These are phyloP conservation scores for Cotoneaster glaucophyllus DNA, from an alignment of 306 rosid species.

Conservation along the genomic window DNA sequence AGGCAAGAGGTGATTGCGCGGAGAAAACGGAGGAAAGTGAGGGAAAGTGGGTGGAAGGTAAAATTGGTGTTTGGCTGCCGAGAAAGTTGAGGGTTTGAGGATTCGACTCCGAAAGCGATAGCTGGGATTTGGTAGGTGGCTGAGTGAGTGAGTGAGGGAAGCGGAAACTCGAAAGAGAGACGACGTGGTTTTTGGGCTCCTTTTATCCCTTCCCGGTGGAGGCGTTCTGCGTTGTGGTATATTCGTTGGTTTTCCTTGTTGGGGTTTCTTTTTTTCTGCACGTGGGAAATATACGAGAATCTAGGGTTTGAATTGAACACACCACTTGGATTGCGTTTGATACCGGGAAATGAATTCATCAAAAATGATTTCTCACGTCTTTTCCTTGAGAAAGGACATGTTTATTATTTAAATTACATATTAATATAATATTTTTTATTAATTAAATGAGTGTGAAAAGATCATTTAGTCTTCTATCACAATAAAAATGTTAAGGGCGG, in stretches of 20 bases:
- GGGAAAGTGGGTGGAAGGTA: not conserved
- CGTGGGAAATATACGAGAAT: not conserved
- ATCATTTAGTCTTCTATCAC: too few species aligned
- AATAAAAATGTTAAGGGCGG: too few species aligned
- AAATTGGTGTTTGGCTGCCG: constrained; percentile 1
- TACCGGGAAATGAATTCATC: too few species aligned
- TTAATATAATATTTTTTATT: too few species aligned
- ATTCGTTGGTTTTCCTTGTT: not conserved
- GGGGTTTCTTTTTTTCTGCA: not conserved
- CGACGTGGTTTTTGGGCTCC: not conserved
- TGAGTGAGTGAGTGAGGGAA: not conserved
- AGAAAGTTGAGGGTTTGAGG: not conserved
- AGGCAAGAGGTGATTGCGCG: not conserved
- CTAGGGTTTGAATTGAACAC: not conserved
- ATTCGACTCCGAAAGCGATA: not conserved
- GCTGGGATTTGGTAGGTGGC: not conserved
- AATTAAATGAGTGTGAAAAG: fast-evolving
- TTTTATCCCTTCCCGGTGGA: not conserved
- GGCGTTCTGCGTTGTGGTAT: not conserved
- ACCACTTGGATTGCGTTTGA: too few species aligned
- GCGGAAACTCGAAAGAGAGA: constrained; percentile 4
- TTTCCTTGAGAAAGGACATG: too few species aligned
- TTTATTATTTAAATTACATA: too few species aligned
- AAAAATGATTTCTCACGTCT: too few species aligned
- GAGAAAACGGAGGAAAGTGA: not conserved